Conservation (phyloP, 257 asterid species). For the Catharanthus roseus region DNA sequence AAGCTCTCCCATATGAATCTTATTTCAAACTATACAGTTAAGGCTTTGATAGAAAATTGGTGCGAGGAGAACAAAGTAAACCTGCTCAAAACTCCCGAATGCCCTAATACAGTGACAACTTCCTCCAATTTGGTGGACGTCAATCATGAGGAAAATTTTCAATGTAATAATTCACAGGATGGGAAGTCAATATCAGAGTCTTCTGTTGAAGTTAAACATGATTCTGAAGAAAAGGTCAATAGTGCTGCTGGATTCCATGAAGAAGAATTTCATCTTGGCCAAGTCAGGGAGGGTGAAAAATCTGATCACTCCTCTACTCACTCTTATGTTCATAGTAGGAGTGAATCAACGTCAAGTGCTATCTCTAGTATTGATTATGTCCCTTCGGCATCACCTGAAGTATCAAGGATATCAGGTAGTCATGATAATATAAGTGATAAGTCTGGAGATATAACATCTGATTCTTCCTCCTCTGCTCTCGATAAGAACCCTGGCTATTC, state of each 20-base stretch:
- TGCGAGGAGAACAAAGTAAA: slow-evolving; percentile 49
- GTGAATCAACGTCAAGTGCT: slow-evolving; percentile 81
- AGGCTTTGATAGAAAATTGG: slow-evolving; percentile 72
- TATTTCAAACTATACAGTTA: slow-evolving; percentile 70
- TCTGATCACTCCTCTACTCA: slow-evolving; percentile 55
- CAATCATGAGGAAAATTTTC: slow-evolving; percentile 22
- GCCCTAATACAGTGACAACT: slow-evolving; percentile 17
- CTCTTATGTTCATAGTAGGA: slow-evolving; percentile 85
- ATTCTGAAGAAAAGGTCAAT: slow-evolving; percentile 26
- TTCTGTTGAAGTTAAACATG: slow-evolving; percentile 26
- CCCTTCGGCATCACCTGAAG: slow-evolving; percentile 43
- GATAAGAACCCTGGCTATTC: slow-evolving; percentile 27
- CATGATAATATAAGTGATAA: slow-evolving; percentile 36
- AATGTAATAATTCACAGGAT: slow-evolving; percentile 24
- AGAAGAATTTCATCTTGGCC: slow-evolving; percentile 28
- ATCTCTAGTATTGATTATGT: slow-evolving; percentile 73
- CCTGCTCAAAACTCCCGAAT: slow-evolving; percentile 23
- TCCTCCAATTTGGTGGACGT: slow-evolving; percentile 18
- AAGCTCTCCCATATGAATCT: slow-evolving; percentile 57
- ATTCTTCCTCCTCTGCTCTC: slow-evolving; percentile 21
- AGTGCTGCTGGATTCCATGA: slow-evolving; percentile 24
- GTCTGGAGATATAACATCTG: slow-evolving; percentile 33
- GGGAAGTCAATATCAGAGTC: slow-evolving; percentile 31
- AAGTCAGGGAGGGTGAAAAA: slow-evolving; percentile 34
- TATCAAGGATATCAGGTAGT: slow-evolving; percentile 41